Evolutionary conservation across 129 eudicot species (phyloP), one percentile per base, ranked within the genome.

Genomic region (Chrysanthemum makinoi): DNA sequence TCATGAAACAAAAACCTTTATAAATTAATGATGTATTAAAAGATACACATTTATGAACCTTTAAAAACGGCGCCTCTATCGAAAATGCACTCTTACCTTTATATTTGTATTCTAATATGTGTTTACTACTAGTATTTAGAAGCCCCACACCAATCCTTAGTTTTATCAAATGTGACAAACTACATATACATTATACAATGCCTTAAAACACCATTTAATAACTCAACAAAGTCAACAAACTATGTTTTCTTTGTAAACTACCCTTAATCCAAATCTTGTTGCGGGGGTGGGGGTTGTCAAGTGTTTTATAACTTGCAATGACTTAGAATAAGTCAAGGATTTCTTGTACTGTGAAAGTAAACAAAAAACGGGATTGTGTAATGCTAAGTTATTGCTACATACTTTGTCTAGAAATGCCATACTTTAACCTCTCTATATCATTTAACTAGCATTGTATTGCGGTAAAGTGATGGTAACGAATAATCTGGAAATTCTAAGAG

Each of bases 231-330:
- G 14, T 17, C 17, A 47, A 48, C 51, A 68, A 50, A 58, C 39
- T 26, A 17, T 19, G 14, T 68, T 53, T 9, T 33, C 10, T 53
- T 69, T 54, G 51, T 69, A 54, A 8, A 17, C 16, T 33, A 56
- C 43, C 48, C 30, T 69, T 69, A 69, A 28, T 70, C 53, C 74
- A 54, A 66, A 46, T 46, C 17, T 35, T 35, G 44, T 66, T 18
- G 54, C 46, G 71, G 19, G 71, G 1, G 47, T 18, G 30, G 30
- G 30, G 30, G 30, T 47, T 66, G 55, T 46, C 10, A 66, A 43
- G 28, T 44, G 52, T 66, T 13, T 19, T 35, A 35, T 35, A 35
- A 66, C 15, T 12, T 39, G 6, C 43, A 16, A 18, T 16, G 65
- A 14, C 18, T 30, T 70, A 10, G 18, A 54, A 16, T 18, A 10